phyloP scores from a whole-genome alignment of 345 rosid genomes.

The Populus tremula region DNA sequence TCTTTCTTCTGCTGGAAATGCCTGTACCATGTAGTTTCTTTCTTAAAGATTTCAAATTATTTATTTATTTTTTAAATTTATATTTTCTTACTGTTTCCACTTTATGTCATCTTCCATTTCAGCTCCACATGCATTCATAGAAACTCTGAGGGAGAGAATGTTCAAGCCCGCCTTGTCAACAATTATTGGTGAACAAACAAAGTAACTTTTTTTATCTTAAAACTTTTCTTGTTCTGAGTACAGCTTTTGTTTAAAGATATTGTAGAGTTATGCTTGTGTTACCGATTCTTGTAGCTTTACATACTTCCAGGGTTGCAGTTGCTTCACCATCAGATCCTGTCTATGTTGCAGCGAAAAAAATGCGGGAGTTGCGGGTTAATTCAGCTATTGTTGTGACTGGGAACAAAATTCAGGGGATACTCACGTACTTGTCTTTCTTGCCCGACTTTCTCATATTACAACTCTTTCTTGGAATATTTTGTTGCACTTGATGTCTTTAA shows the following conservation, averaged over 20 bases:
- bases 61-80: background rate
- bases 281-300: conserved; percentile 14
- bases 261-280: conserved; percentile 13
- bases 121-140: conserved; percentile 83
- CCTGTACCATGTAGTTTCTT: background rate
- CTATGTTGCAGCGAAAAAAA: conserved; percentile 79
- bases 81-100: background rate
- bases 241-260: background rate
- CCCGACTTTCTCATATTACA: background rate
- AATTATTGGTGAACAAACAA: conserved; percentile 67
- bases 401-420: conserved; percentile 75
- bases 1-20: no score
- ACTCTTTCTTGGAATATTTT: conserved; percentile 4
- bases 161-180: conserved; percentile 93
- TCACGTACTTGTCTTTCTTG: conserved; percentile 59
- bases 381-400: conserved; percentile 66
- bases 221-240: background rate
- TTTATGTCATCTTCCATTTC: conserved; percentile 19
- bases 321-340: conserved; percentile 85
- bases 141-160: conserved; percentile 91
- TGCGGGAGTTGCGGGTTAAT: conserved; percentile 74
- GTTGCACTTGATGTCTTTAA: background rate
- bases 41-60: background rate
- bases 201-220: conserved; percentile 30
- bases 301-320: conserved; percentile 55